Base-by-base conservation (phyloP, 2,329 filamentous ascomycete species). In the Sclerotinia sclerotiorum region DNA sequence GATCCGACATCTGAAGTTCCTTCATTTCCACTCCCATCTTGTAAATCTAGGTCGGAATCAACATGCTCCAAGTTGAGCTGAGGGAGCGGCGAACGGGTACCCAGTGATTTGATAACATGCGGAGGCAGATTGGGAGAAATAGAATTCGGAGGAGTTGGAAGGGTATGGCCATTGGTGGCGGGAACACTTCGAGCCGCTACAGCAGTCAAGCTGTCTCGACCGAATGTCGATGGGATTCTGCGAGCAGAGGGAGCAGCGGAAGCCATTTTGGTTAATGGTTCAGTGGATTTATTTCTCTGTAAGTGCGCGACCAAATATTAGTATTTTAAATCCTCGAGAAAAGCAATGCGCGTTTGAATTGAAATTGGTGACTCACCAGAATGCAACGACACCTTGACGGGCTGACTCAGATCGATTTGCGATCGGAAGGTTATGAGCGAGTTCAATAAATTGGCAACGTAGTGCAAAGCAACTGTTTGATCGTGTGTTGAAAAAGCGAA, bases 111-210 rank as follows among this genome's bases (percentile, higher is more conserved):
- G 78, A 91, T 87, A 76, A 90, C 90, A 76, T 94, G 92, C 70
- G 94, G 92, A 75, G 90, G 89, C 73, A 97, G 85, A 74, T 88
- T 90, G 61, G 94, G 94, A 71, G 94, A 97, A 79, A 97, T 93
- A 80, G 94, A 97, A 83, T 94, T 96, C 70, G 94, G 94, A 78
- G 94, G 94, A 79, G 94, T 97, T 72, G 91, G 93, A 77, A 97
- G 88, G 79, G 87, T 83, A 75, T 63, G 83, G 81, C 81, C 83
- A 82, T 86, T 86, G 58, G 71, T 70, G 32, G 69, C 70, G 84
- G 85, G 82, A 79, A 87, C 84, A 76, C 84, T 86, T 82, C 84
- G 83, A 80, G 85, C 85, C 84, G 86, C 87, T 88, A 89, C 87
- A 88, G 81, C 87, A 89, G 86, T 82, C 79, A 90, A 90, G 87